Evolutionary conservation across 2,329 filamentous ascomycete genomes (phyloP).

Genomic region (Penicillium sp.): DNA sequence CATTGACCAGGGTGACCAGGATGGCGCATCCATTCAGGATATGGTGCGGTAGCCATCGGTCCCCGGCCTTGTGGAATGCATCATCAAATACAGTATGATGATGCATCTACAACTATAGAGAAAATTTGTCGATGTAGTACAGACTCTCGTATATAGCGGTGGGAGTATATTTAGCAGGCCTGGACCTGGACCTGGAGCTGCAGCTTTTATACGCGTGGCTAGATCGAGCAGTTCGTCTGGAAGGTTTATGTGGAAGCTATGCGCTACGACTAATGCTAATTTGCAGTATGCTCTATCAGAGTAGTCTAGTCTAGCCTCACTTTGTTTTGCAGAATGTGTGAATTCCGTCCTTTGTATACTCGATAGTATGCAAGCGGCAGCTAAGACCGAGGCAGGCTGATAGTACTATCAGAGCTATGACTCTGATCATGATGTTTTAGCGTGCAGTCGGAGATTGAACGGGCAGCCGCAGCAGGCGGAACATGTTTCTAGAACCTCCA

Average conservation of each 20-base stretch:
- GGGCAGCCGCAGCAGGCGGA: slow-evolving; percentile 11
- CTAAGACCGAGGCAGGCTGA: background rate
- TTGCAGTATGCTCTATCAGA: background rate
- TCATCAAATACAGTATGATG: background rate
- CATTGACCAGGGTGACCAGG: background rate
- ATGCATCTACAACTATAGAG: background rate
- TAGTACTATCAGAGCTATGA: background rate
- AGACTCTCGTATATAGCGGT: background rate
- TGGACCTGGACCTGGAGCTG: slow-evolving; percentile 1
- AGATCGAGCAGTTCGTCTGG: background rate
- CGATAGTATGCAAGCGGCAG: slow-evolving; percentile 1
- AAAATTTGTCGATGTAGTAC: background rate
- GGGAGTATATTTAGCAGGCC: background rate
- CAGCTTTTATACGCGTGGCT: background rate
- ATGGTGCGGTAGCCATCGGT: background rate
- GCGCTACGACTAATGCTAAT: background rate
- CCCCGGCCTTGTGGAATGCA: background rate
- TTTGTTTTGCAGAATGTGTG: background rate
- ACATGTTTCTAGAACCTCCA: slow-evolving; percentile 12
- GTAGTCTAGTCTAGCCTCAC: background rate
- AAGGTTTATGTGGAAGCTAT: background rate
- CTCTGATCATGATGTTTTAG: background rate
- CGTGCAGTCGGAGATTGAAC: slow-evolving; percentile 8
- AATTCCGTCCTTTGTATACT: background rate
- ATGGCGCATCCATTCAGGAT: background rate